Evolutionary conservation across 371 early-diverging fungal genomes (phyloP), one percentile per base, ranked within the genome.

Genomic region (Circinella umbellata): DNA sequence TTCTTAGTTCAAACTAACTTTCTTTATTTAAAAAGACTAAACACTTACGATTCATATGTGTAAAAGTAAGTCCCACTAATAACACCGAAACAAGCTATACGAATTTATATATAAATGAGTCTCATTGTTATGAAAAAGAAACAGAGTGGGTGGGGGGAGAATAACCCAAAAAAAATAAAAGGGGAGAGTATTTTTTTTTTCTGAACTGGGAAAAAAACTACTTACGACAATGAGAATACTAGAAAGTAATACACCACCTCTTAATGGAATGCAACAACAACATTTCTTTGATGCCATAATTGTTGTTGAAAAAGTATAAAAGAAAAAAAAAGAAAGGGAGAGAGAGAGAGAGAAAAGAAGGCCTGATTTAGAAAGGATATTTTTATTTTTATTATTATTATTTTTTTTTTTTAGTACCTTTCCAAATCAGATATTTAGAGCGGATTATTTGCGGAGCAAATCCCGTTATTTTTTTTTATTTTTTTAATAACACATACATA

Each of bases 221-320:
- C 4, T 14, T 76, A 83, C 84, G 18, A 69, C 51, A 20, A 81
- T 73, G 51, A 76, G 39, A 35, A 78, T 18, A 55, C 81, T 75
- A 64, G 75, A 75, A 37, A 81, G 68, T 34, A 76, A 51, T 1
- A 73, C 66, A 51, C 77, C 84, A 11, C 77, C 80, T 77, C 84
- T 70, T 61, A 81, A 62, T 54, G 84, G 84, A 67, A 83, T 74
- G 51, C 81, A 78, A 76, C 84, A 83, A 70, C 81, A 83, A 66
- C 81, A 83, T 35, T 70, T 67, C 65, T 63, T 74, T 27, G 51
- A 51, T 1, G 71, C 42, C 71, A 68, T 74, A 18, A 38, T 70
- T 27, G 2, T 8, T 51, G 51, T n/a, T 51, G 17, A 17, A 27
- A 18, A 51, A 51, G 18, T 18, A 36, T 15, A 66, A 37, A 18